Percentiles rank a stretch among this genome's conserved stretches.
Conservation (phyloP, 768 basidiomycete genomes). For the Serendipita indica region DNA sequence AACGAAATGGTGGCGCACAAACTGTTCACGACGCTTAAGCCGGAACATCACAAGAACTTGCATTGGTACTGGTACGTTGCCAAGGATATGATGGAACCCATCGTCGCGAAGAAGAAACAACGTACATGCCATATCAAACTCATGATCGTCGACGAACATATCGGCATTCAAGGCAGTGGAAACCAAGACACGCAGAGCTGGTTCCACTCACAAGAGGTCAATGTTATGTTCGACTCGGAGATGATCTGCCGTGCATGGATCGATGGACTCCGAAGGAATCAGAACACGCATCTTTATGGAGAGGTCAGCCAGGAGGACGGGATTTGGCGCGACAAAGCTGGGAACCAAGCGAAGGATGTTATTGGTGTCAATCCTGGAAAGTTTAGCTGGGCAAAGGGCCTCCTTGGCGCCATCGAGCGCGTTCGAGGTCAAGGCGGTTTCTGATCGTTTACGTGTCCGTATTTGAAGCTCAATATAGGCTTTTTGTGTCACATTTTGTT, state of each 20-base stretch:
- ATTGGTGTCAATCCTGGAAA: constrained; percentile 20
- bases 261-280: constrained; percentile 35
- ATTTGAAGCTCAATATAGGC: no score
- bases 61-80: constrained; percentile 46
- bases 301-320: constrained; percentile 34
- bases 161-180: constrained; percentile 54
- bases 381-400: constrained; percentile 24
- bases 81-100: constrained; percentile 48
- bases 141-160: constrained; percentile 48
- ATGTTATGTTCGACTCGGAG: constrained; percentile 46
- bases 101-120: constrained; percentile 57
- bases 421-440: constrained; percentile 30
- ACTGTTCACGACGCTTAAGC: constrained; percentile 38
- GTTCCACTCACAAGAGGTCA: constrained; percentile 60
- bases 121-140: constrained; percentile 64
- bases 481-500: no score
- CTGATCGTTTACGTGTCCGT: constrained; percentile 11
- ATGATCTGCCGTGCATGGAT: constrained; percentile 41
- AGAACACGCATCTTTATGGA: constrained; percentile 42
- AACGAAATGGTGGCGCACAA: constrained; percentile 51
- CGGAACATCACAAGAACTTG: constrained; percentile 31
- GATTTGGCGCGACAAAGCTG: constrained; percentile 39
- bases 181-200: constrained; percentile 60
- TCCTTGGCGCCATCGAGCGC: constrained; percentile 29
- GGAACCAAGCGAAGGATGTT: constrained; percentile 21